phyloP scores from a whole-genome alignment of 139 green algal genomes.

The Coelastrella sp. region DNA sequence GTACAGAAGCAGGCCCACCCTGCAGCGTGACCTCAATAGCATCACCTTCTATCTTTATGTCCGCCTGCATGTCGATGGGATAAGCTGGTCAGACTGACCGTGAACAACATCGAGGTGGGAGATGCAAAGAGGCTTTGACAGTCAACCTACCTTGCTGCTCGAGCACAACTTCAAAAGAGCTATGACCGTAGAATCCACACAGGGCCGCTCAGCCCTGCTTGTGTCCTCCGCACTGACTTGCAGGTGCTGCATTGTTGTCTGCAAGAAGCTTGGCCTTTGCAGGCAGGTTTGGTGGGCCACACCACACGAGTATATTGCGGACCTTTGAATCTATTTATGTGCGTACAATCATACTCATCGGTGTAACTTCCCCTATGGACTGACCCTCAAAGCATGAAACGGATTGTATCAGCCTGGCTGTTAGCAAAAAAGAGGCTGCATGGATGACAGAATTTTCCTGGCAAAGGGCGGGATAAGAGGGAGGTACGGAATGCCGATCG shows the following conservation, averaged over 20 bases:
- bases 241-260: not conserved
- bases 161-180: slow-evolving; percentile 14
- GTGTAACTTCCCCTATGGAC: not conserved
- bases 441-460: not conserved
- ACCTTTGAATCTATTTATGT: not conserved
- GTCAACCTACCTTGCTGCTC: not conserved
- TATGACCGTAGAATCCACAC: slow-evolving; percentile 1
- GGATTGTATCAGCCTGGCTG: not conserved
- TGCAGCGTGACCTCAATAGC: not conserved
- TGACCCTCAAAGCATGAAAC: not conserved
- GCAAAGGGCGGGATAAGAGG: not conserved
- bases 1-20: slow-evolving; percentile 1
- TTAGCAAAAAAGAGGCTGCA: not conserved
- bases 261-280: not conserved
- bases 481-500: not conserved
- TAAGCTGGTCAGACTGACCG: not conserved
- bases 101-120: not conserved
- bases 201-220: not conserved
- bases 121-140: not conserved
- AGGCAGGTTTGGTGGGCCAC: not conserved
- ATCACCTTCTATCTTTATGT: slow-evolving; percentile 6
- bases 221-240: not conserved
- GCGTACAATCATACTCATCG: not conserved
- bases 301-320: not conserved
- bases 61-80: not conserved